Evolutionary conservation across 257 asterid species (phyloP).

Genomic region (Nicotiana tomentosiformis): DNA sequence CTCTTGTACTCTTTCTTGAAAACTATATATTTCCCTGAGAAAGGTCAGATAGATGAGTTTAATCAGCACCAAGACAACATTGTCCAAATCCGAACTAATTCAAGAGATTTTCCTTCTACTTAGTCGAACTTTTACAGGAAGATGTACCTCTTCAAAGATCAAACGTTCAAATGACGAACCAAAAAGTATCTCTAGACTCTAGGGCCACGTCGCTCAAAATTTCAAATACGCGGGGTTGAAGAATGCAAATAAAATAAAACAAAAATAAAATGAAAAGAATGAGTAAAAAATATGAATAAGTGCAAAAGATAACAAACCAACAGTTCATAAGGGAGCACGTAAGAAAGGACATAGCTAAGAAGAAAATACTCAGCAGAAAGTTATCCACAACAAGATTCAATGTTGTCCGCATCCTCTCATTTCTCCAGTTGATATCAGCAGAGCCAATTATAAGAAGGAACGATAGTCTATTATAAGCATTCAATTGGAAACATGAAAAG

Average conservation of each 20-base stretch:
- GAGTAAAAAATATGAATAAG: background rate
- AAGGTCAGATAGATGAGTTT: background rate
- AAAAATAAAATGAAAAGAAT: background rate
- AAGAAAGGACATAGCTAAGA: background rate
- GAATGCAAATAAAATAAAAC: background rate
- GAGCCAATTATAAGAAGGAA: too few species aligned
- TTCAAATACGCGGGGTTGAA: background rate
- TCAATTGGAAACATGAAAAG: too few species aligned
- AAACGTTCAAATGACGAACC: background rate
- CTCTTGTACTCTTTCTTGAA: slow-evolving; percentile 29
- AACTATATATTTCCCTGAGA: slow-evolving; percentile 67
- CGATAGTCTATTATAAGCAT: too few species aligned
- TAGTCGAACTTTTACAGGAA: background rate
- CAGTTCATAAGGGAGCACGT: background rate
- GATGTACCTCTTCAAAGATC: slow-evolving; percentile 1
- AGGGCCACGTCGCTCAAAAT: background rate
- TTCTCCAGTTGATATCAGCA: too few species aligned
- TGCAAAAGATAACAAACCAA: background rate
- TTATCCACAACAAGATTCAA: too few species aligned
- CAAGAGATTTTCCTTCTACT: background rate
- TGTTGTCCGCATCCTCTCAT: too few species aligned
- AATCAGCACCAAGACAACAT: background rate
- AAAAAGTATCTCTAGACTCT: background rate
- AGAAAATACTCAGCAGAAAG: background rate
- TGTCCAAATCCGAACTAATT: background rate